A percentile compares a stretch with the other conserved stretches of the same genome.
These are phyloP conservation scores for Colletotrichum sidae DNA, from an alignment of 2,329 filamentous ascomycete species.

Conservation along the genomic window DNA sequence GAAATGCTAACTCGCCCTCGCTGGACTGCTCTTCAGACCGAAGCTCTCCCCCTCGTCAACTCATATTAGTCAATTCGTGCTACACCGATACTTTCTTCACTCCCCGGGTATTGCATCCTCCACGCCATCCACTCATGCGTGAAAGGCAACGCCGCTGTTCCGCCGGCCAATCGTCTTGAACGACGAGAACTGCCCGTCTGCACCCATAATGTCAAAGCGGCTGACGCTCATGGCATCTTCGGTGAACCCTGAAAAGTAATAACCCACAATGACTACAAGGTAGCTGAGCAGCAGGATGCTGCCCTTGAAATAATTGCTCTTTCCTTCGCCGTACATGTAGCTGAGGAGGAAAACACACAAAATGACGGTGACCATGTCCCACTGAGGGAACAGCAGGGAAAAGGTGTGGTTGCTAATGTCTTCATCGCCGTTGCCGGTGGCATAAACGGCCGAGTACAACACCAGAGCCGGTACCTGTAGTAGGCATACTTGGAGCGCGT, in stretches of 20 bases:
- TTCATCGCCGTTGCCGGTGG: slow-evolving; percentile 49
- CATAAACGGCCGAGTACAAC: slow-evolving; percentile 83
- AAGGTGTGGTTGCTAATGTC: slow-evolving; percentile 73
- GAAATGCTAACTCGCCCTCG: slow-evolving; percentile 5
- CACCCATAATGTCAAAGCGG: slow-evolving; percentile 66
- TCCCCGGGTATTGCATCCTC: slow-evolving; percentile 13
- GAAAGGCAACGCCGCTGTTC: slow-evolving; percentile 51
- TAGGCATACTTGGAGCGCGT: slow-evolving; percentile 94
- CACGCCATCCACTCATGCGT: slow-evolving; percentile 11
- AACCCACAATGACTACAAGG: slow-evolving; percentile 89
- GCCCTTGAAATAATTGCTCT: slow-evolving; percentile 99
- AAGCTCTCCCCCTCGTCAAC: slow-evolving; percentile 1
- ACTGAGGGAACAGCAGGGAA: slow-evolving; percentile 94
- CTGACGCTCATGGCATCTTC: slow-evolving; percentile 56
- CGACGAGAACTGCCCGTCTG: slow-evolving; percentile 60
- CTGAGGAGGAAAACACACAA: slow-evolving; percentile 95
- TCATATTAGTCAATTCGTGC: slow-evolving; percentile 12
- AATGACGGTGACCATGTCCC: slow-evolving; percentile 98
- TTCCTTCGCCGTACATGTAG: slow-evolving; percentile 98
- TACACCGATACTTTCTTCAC: slow-evolving; percentile 10
- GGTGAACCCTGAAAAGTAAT: slow-evolving; percentile 80
- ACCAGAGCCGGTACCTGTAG: slow-evolving; percentile 94
- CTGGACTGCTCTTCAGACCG: background rate
- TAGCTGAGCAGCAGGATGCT: slow-evolving; percentile 95
- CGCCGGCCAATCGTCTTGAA: slow-evolving; percentile 67